Evolutionary conservation across 1,284 basidiomycete genomes (phyloP), one percentile per base, ranked within the genome.

Genomic region (Schizophyllum amplum): DNA sequence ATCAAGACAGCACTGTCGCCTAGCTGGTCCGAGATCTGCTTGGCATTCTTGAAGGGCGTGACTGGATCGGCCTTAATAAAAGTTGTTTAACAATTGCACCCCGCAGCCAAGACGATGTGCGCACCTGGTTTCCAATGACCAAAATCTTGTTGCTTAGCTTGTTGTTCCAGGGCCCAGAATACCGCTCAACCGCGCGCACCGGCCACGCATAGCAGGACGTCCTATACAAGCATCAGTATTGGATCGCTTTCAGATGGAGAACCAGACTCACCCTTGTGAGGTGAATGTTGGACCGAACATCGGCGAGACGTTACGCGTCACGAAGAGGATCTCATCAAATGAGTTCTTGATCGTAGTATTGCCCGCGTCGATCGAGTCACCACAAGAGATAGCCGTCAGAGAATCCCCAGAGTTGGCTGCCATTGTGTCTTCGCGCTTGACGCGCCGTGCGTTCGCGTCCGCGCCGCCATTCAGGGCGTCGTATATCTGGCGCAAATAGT

Each of bases 21-120:
- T 1, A 65, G 56, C 4, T 26, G n/a, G 17, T 42, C 56, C 0
- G 65, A 60, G 4, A 64, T 53, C n/a, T 33, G 25, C 46, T 63
- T 23, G 15, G 65, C 65, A 23, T 56, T 47, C 1, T 13, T 24
- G 52, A 65, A 61, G 11, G 63, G 60, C n/a, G 64, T 66, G 9
- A 60, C 54, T 11, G 62, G 62, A 47, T 65, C 60, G 6, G 59
- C 68, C 67, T 42, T 9, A 9, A 9, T 17, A 9, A 9, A 42
- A 17, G 11, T 17, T 13, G 33, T 13, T 42, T 13, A 9, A 42
- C 33, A 17, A 42, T n/a, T n/a, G n/a, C n/a, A n/a, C n/a, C n/a
- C n/a, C n/a, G 13, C 48, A 21, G 48, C 15, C 4, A 50, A 2
- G 24, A 4, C 21, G 48, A 50, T 20, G 4, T 4, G 33, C 33